A percentile compares a stretch with the other conserved stretches of the same genome.
Conservation (phyloP, 108 stramenopile species). For the Chaetoceros muelleri region DNA sequence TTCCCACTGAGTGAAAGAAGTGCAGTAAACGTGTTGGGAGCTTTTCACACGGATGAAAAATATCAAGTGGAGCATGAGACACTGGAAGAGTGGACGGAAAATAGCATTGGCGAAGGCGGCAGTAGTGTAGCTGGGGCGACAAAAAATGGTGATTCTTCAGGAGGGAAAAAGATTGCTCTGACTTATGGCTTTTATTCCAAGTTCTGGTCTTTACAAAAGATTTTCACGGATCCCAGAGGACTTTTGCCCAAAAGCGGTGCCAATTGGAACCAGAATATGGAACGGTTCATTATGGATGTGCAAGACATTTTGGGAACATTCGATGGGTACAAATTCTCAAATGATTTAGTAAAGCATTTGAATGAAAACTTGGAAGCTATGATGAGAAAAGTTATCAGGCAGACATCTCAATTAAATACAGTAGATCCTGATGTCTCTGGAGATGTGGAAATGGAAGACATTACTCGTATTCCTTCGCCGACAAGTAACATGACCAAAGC, state of each 20-base stretch:
- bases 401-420: no score
- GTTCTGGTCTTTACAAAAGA: constrained; percentile 72
- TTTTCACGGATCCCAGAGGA: constrained; percentile 52
- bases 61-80: constrained; percentile 15
- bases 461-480: background rate
- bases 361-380: background rate
- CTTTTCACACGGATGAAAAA: constrained; percentile 28
- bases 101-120: no score
- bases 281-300: background rate
- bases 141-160: background rate
- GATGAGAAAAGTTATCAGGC: no score
- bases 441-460: background rate
- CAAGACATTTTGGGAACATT: background rate
- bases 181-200: constrained; percentile 49
- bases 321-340: background rate
- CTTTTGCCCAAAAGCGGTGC: background rate
- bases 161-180: background rate
- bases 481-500: background rate
- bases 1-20: constrained; percentile 69
- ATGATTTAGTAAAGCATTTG: background rate
- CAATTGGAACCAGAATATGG: background rate
- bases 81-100: constrained; percentile 10
- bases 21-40: constrained; percentile 63
- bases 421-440: no score
- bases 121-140: constrained; percentile 1